Evolutionary conservation across 2,329 filamentous ascomycete genomes (phyloP), one percentile per base, ranked within the genome.

Genomic region (Exophiala bonariae): DNA sequence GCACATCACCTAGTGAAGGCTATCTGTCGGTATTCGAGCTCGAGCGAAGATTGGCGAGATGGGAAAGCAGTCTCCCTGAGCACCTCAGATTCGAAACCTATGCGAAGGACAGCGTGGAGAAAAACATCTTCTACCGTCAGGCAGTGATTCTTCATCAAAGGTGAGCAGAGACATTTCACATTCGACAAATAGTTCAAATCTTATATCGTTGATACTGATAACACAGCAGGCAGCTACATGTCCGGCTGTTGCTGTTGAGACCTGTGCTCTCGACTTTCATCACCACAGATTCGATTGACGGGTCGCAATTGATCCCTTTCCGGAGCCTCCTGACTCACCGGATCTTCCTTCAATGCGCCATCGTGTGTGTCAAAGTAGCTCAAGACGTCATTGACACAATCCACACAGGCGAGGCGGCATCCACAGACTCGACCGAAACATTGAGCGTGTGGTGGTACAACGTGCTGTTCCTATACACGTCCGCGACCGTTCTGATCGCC

Each of bases 381-480:
- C 63, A 62, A 23, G 63, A 66, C 46, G 55, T 61, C 1, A 66
- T 68, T 18, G 54, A 62, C 20, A 41, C 64, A 8, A 65, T 67
- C 9, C 50, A 63, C 30, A 55, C 47, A 43, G 23, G 32, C 17
- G 36, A 23, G 20, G 30, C 30, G 4, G 18, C 16, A 9, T 16
- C 16, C 4, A 23, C 17, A 10, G 43, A 28, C 11, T 38, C 41
- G 7, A 28, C 26, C 7, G 64, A 63, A 0, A 61, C 59, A 1
- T 51, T 66, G 28, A 60, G 64, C 8, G 63, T 64, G 2, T 68
- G 65, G 64, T 67, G 65, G 64, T 66, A 66, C 36, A 66, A 66
- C 3, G 63, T 66, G n/a, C 58, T 67, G 2, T 67, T 65, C 32
- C 54, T 66, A 3, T 66, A 67, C 47, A 64, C 63, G 1, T 61